Conservation (phyloP, 1,284 basidiomycete genomes). For the Dichomitus squalens region DNA sequence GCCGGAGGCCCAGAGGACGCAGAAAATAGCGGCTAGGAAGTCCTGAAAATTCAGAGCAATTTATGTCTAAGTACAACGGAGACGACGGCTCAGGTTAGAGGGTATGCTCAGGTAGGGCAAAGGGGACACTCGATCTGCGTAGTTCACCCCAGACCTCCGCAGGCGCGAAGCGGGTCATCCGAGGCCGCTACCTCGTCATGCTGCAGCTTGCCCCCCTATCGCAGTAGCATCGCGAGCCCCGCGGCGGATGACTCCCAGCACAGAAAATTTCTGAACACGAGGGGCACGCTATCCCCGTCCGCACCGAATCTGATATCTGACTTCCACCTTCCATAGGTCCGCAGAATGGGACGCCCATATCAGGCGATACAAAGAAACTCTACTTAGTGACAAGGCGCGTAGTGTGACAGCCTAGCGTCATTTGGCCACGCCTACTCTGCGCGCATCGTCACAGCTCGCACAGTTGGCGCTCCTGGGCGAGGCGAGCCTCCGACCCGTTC, state of each 20-base stretch:
- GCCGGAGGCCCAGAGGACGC: too few species aligned
- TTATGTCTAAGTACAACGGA: neutral
- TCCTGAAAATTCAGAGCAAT: neutral
- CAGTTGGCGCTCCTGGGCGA: too few species aligned
- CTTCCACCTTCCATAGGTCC: neutral
- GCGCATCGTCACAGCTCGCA: too few species aligned
- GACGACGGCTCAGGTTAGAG: neutral
- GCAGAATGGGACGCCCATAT: neutral
- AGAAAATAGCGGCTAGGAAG: neutral
- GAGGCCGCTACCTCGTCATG: neutral
- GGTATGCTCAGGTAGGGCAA: neutral
- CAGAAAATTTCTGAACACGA: slow-evolving; percentile 1
- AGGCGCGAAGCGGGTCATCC: too few species aligned
- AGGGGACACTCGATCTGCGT: neutral
- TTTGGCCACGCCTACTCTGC: too few species aligned
- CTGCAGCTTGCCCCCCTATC: neutral
- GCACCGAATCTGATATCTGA: neutral
- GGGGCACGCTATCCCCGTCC: neutral
- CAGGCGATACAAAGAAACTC: neutral
- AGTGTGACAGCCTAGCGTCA: too few species aligned
- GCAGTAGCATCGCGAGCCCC: neutral
- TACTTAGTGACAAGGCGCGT: neutral
- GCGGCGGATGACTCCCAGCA: neutral
- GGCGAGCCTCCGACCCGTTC: too few species aligned
- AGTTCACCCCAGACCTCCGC: too few species aligned